phyloP scores from a whole-genome alignment of 2,329 filamentous ascomycete species.

The Malbranchea cinnamomea region DNA sequence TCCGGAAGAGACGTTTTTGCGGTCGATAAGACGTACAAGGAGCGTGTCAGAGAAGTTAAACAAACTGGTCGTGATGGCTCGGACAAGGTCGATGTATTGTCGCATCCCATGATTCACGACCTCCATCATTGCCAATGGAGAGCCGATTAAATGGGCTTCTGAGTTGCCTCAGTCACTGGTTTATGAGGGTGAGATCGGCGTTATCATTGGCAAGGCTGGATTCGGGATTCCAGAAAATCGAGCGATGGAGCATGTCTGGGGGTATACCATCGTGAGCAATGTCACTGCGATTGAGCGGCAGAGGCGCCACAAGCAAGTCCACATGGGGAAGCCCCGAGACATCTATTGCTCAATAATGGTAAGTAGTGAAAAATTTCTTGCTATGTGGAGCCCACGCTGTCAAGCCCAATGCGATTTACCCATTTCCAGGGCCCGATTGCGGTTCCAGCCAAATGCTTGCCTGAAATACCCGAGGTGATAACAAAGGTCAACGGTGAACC shows the following conservation, averaged over 20 bases:
- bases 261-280: constrained; percentile 43
- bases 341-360: constrained; percentile 44
- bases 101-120: constrained; percentile 41
- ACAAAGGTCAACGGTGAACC: constrained; percentile 37
- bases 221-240: constrained; percentile 29
- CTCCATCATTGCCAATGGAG: constrained; percentile 35
- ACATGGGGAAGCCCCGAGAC: constrained; percentile 41
- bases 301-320: constrained; percentile 46
- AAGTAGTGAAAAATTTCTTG: too few relatives aligned
- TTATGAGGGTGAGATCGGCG: constrained; percentile 43
- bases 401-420: background rate
- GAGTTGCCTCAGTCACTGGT: constrained; percentile 37
- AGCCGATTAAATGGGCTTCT: constrained; percentile 32
- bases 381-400: too few relatives aligned
- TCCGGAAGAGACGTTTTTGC: constrained; percentile 37
- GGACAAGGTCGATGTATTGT: constrained; percentile 38
- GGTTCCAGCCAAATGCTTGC: constrained; percentile 32
- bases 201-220: constrained; percentile 39
- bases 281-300: constrained; percentile 41
- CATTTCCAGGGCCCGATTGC: constrained; percentile 34
- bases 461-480: constrained; percentile 26
- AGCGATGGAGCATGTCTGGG: constrained; percentile 40
- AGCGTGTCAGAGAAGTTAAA: constrained; percentile 45
- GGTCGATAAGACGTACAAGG: constrained; percentile 43
- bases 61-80: constrained; percentile 39